Conservation (phyloP, 495 filamentous ascomycete genomes). For the Haplographium delicatum region DNA sequence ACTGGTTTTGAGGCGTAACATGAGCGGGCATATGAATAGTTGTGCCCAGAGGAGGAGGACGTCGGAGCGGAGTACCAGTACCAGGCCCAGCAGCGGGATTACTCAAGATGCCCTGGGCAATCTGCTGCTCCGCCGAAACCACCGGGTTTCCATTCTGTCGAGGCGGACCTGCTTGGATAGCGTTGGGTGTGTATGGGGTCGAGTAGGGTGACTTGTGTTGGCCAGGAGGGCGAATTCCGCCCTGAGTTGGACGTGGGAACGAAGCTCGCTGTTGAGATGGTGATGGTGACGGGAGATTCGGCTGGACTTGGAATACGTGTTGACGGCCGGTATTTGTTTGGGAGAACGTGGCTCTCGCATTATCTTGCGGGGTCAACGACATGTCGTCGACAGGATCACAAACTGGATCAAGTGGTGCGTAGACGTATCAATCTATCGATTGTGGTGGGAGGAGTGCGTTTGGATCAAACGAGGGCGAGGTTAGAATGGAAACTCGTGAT, state of each 20-base stretch:
- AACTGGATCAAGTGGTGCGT: constrained; percentile 11
- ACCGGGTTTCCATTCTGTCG: constrained; percentile 18
- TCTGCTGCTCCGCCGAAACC: constrained; percentile 26
- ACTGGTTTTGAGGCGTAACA: constrained; percentile 16
- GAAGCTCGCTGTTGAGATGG: constrained; percentile 13
- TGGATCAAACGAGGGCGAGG: background rate
- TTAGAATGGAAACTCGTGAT: too few species aligned
- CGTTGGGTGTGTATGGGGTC: constrained; percentile 21
- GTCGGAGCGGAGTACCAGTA: constrained; percentile 23
- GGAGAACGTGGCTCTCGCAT: constrained; percentile 14
- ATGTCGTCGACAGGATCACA: constrained; percentile 13
- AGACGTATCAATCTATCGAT: constrained; percentile 19
- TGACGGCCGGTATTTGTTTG: constrained; percentile 11
- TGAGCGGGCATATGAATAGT: constrained; percentile 23
- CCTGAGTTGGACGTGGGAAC: constrained; percentile 15
- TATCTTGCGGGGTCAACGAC: constrained; percentile 25
- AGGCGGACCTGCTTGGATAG: constrained; percentile 12
- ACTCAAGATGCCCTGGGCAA: constrained; percentile 26
- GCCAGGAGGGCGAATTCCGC: constrained; percentile 18
- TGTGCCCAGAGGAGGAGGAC: constrained; percentile 20
- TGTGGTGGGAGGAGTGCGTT: constrained; percentile 2
- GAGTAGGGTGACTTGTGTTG: constrained; percentile 25
- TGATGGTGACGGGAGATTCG: constrained; percentile 13
- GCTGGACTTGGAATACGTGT: constrained; percentile 18
- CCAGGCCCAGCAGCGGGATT: constrained; percentile 17